Evolutionary conservation across 2,329 filamentous ascomycete species (phyloP).

Genomic region (Monilinia polystroma): DNA sequence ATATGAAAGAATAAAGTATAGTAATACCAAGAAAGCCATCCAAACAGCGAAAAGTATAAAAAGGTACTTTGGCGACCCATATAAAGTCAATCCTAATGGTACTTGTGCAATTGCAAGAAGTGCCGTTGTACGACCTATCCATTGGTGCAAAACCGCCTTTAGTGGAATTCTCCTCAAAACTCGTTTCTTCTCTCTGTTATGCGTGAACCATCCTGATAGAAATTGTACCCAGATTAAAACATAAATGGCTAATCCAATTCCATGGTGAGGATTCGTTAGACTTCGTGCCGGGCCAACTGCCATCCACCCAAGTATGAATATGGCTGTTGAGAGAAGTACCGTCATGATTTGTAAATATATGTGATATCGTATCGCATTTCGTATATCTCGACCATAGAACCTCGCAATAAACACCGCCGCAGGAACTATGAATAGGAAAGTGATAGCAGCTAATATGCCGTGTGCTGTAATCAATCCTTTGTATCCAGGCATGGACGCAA

Average conservation of each 20-base stretch:
- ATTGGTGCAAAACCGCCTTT: constrained; percentile 66
- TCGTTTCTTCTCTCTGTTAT: constrained; percentile 41
- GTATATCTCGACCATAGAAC: constrained; percentile 64
- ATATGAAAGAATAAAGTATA: constrained; percentile 81
- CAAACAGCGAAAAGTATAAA: constrained; percentile 86
- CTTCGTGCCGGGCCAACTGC: constrained; percentile 72
- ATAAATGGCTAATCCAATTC: constrained; percentile 78
- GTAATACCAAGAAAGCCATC: constrained; percentile 67
- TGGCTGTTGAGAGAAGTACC: constrained; percentile 64
- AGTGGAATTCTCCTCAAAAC: constrained; percentile 46
- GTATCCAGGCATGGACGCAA: constrained; percentile 67
- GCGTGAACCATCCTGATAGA: constrained; percentile 65
- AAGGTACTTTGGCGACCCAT: constrained; percentile 80
- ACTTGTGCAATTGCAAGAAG: constrained; percentile 84
- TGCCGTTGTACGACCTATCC: constrained; percentile 76
- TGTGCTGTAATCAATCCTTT: constrained; percentile 69
- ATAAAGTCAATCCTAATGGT: constrained; percentile 83
- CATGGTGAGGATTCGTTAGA: constrained; percentile 80
- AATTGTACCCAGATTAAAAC: constrained; percentile 69
- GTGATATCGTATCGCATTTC: constrained; percentile 65
- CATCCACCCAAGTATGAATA: constrained; percentile 74
- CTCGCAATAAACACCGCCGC: constrained; percentile 70
- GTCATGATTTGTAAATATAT: constrained; percentile 72
- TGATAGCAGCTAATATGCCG: constrained; percentile 67
- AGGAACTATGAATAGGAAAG: constrained; percentile 73